phyloP scores from a whole-genome alignment of 805 yeast species.

The Saccharomycopsis olivae region DNA sequence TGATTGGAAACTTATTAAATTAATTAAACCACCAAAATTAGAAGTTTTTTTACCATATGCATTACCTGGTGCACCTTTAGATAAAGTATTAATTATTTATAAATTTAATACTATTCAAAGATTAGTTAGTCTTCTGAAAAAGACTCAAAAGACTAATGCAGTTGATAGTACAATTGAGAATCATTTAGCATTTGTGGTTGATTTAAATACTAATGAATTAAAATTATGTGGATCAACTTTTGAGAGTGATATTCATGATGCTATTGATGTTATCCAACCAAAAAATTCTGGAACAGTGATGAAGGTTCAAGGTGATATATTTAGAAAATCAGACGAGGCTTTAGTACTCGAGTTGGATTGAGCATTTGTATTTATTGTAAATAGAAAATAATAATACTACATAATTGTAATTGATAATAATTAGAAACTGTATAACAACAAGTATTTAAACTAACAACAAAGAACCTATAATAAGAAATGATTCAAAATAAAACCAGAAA shows the following conservation, averaged over 20 bases:
- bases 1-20: conserved; percentile 69
- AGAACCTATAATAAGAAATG: too few species aligned
- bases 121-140: conserved; percentile 37
- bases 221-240: conserved; percentile 58
- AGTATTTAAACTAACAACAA: background rate
- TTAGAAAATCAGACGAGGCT: conserved; percentile 19
- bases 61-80: conserved; percentile 42
- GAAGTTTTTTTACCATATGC: conserved; percentile 61
- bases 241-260: conserved; percentile 40
- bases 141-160: conserved; percentile 34
- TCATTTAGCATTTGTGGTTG: conserved; percentile 50
- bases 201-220: conserved; percentile 47
- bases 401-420: background rate
- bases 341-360: background rate
- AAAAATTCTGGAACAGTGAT: conserved; percentile 23
- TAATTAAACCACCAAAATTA: conserved; percentile 63
- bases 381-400: background rate
- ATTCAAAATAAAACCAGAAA: too few species aligned
- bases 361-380: too few species aligned
- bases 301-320: conserved; percentile 27
- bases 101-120: conserved; percentile 53
- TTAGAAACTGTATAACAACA: background rate
- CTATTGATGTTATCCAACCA: conserved; percentile 24
- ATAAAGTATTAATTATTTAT: conserved; percentile 50
- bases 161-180: conserved; percentile 47